A percentile compares a stretch with the other conserved stretches of the same genome.
phyloP scores from a whole-genome alignment of 177 flowering plant species.

The Vitis hybrid region DNA sequence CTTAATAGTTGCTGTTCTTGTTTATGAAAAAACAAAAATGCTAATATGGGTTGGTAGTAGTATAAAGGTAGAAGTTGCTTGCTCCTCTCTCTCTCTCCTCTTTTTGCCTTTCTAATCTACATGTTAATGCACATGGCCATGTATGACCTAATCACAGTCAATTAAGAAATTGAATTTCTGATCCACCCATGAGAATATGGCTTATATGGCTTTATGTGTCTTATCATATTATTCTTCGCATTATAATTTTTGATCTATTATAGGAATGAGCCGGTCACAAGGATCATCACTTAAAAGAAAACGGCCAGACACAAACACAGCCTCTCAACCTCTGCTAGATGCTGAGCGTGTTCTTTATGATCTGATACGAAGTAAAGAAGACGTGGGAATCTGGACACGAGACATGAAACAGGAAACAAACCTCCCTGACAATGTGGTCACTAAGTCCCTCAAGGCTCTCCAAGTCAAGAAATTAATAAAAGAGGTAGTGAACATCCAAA shows the following conservation, averaged over 20 bases:
- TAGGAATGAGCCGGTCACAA: conserved; percentile 22
- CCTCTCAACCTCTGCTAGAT: conserved; percentile 5
- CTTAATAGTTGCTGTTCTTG: too few species aligned
- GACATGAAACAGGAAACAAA: conserved; percentile 47
- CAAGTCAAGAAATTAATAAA: conserved; percentile 49
- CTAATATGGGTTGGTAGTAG: too few species aligned
- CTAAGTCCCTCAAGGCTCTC: conserved; percentile 52
- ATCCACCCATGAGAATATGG: background rate
- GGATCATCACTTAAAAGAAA: conserved; percentile 32
- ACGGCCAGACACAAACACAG: conserved; percentile 23
- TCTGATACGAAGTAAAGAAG: conserved; percentile 46
- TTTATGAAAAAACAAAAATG: too few species aligned
- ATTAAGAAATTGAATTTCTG: background rate
- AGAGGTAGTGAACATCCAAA: conserved; percentile 48
- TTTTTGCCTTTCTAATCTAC: background rate
- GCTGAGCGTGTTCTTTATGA: conserved; percentile 42
- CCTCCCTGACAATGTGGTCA: conserved; percentile 34
- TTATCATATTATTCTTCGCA: background rate
- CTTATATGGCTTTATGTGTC: background rate
- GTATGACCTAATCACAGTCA: background rate
- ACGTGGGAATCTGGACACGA: conserved; percentile 53
- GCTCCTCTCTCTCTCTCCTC: background rate
- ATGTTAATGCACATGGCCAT: background rate
- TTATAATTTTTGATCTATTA: background rate
- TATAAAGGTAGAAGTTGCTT: too few species aligned